Base-by-base conservation (phyloP, 208 protist species). In the Hexamita inflata region DNA sequence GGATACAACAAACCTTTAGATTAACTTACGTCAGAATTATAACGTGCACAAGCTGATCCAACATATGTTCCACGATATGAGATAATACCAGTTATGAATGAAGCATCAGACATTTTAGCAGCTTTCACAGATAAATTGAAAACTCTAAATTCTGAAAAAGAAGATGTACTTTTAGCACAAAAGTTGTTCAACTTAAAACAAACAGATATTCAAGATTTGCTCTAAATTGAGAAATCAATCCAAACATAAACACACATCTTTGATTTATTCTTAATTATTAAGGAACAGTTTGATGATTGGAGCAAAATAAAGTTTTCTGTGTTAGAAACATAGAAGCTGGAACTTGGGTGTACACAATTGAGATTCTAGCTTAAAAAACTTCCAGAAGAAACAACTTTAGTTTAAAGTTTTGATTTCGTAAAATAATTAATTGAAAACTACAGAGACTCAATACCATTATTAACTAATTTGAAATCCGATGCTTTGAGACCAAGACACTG, bases 401-500 rank as follows among this genome's bases (percentile, higher is more conserved):
- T 85, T 9, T 35, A 60, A 39, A 86, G 88, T 32, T 96, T 92
- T 77, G 60, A 78, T 4, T 81, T 84, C 26, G 81, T 97, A 28
- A 86, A 94, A 82, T 87, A 93, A 74, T 77, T 89, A 34, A 89
- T 98, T 58, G 58, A 88, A 53, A 90, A 91, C 81, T 98, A 97
- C 79, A 82, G 91, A 75, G 88, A 88, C 65, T 94, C 91, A 30
- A 83, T 98, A 58, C 92, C 93, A 58, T 83, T 98, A 49, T 82
- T 98, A 32, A 77, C 88, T 58, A 89, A 94, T 78, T 85, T 98
- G 35, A 97, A 95, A 82, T 93, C 86, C 78, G 92, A 94, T 0
- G 90, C 93, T n/a, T 84, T 98, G 30, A 90, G 94, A 78, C 82
- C 85, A 41, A 88, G 95, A 11, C 95, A 98, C 82, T 98, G 94